Percentiles rank a stretch among this genome's conserved stretches.
phyloP scores from a whole-genome alignment of 1,284 basidiomycete species.

The Ceratobasidium sp. region DNA sequence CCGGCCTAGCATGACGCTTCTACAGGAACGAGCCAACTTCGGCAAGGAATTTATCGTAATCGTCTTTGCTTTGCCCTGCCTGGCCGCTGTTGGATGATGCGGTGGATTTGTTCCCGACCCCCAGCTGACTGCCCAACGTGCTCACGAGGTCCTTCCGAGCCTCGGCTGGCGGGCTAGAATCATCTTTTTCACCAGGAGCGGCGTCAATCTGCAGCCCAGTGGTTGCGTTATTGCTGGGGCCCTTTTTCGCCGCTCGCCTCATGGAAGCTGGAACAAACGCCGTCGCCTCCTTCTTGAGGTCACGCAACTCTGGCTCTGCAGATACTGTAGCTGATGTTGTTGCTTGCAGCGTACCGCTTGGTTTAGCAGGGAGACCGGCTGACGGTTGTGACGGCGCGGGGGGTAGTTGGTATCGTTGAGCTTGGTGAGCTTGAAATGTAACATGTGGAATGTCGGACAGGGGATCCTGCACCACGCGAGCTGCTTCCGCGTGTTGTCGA shows the following conservation, averaged over 20 bases:
- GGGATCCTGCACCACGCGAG: conserved; percentile 56
- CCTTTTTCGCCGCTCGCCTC: conserved; percentile 52
- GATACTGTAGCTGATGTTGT: conserved; percentile 75
- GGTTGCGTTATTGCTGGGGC: background rate
- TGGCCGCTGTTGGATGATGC: conserved; percentile 22
- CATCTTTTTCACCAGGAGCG: conserved; percentile 40
- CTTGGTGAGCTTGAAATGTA: conserved; percentile 57
- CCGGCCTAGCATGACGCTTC: background rate
- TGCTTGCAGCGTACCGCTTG: conserved; percentile 50
- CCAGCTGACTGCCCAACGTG: conserved; percentile 44
- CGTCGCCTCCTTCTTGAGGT: conserved; percentile 92
- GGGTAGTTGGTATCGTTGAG: conserved; percentile 51
- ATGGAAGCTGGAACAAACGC: conserved; percentile 80
- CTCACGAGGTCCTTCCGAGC: conserved; percentile 43
- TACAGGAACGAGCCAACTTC: conserved; percentile 73
- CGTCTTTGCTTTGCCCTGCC: conserved; percentile 66
- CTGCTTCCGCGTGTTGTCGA: conserved; percentile 51
- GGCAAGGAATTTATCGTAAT: conserved; percentile 81
- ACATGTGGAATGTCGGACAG: conserved; percentile 56
- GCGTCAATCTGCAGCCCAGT: conserved; percentile 39
- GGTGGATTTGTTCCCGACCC: background rate
- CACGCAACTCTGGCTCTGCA: conserved; percentile 86
- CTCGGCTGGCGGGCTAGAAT: conserved; percentile 18
- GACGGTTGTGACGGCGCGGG: conserved; percentile 39
- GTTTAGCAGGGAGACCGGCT: conserved; percentile 35